Evolutionary conservation across 805 yeast species (phyloP).

Genomic region (Candida glaebosa): DNA sequence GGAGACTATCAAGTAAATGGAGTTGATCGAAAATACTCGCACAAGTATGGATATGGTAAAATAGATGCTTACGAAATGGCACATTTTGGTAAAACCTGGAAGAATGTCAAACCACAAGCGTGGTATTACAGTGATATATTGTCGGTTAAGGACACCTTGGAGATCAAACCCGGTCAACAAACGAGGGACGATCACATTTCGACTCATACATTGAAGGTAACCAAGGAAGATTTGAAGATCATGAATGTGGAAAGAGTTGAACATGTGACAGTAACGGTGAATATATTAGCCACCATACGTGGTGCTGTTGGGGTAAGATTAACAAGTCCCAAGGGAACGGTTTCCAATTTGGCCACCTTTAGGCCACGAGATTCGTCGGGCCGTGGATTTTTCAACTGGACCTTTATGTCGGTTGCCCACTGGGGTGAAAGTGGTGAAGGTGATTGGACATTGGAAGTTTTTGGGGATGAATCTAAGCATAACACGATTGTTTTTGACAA

Average conservation of each 20-base stretch:
- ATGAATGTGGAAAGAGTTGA: slow-evolving; percentile 72
- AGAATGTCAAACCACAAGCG: slow-evolving; percentile 86
- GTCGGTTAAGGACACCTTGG: slow-evolving; percentile 25
- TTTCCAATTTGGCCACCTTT: slow-evolving; percentile 67
- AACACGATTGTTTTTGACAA: slow-evolving; percentile 41
- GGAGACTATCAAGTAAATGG: slow-evolving; percentile 74
- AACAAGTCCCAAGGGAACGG: slow-evolving; percentile 71
- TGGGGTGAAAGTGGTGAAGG: slow-evolving; percentile 90
- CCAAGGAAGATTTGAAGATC: slow-evolving; percentile 44
- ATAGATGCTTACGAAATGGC: slow-evolving; percentile 79
- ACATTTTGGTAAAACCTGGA: slow-evolving; percentile 68
- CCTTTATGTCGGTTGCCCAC: slow-evolving; percentile 95
- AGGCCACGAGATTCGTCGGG: slow-evolving; percentile 56
- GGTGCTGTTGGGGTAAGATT: slow-evolving; percentile 69
- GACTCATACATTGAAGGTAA: slow-evolving; percentile 37
- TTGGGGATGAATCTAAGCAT: slow-evolving; percentile 29
- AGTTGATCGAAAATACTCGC: slow-evolving; percentile 68
- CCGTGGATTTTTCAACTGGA: slow-evolving; percentile 76
- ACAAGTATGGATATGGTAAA: slow-evolving; percentile 88
- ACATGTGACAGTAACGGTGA: slow-evolving; percentile 80
- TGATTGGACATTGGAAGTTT: slow-evolving; percentile 73
- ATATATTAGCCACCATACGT: slow-evolving; percentile 59
- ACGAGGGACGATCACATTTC: slow-evolving; percentile 13
- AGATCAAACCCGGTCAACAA: slow-evolving; percentile 7
- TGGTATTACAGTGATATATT: slow-evolving; percentile 58